These are phyloP conservation scores for Xylaria hypoxylon DNA, from an alignment of 2,329 filamentous ascomycete species.

Conservation along the genomic window DNA sequence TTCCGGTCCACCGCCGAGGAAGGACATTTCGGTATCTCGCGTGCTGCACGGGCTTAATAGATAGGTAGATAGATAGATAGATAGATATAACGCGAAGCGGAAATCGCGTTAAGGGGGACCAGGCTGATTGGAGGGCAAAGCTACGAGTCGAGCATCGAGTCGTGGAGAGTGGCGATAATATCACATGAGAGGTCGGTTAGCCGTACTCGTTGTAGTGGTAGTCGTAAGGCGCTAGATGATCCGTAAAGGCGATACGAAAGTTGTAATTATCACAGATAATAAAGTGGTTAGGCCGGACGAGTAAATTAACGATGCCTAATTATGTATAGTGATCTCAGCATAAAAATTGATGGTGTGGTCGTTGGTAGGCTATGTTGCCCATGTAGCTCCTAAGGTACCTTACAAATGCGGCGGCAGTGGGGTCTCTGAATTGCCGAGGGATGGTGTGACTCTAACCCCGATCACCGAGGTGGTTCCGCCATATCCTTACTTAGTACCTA, in stretches of 20 bases:
- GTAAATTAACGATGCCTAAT: neutral
- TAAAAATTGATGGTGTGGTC: neutral
- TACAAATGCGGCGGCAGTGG: slow-evolving; percentile 29
- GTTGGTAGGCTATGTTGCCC: neutral
- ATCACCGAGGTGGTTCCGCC: slow-evolving; percentile 24
- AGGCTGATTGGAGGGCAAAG: neutral
- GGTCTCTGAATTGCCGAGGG: slow-evolving; percentile 34
- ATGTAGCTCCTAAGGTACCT: slow-evolving; percentile 2
- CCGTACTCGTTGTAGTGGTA: neutral
- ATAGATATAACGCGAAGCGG: neutral
- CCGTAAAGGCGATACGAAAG: neutral
- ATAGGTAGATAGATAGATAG: slow-evolving; percentile 8
- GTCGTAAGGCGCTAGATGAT: neutral
- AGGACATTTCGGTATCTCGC: slow-evolving; percentile 76
- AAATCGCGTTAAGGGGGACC: neutral
- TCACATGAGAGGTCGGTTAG: neutral
- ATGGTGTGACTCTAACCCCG: slow-evolving; percentile 12
- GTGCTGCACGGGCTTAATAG: slow-evolving; percentile 30
- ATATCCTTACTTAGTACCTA: too few relatives aligned
- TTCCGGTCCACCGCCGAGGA: slow-evolving; percentile 87
- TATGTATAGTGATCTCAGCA: neutral
- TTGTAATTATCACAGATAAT: neutral
- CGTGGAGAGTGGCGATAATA: neutral
- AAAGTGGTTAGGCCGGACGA: neutral
- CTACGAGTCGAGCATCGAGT: slow-evolving; percentile 11